Base-by-base conservation (phyloP, 2,329 filamentous ascomycete genomes). In the Talaromyces albobiverticillius region DNA sequence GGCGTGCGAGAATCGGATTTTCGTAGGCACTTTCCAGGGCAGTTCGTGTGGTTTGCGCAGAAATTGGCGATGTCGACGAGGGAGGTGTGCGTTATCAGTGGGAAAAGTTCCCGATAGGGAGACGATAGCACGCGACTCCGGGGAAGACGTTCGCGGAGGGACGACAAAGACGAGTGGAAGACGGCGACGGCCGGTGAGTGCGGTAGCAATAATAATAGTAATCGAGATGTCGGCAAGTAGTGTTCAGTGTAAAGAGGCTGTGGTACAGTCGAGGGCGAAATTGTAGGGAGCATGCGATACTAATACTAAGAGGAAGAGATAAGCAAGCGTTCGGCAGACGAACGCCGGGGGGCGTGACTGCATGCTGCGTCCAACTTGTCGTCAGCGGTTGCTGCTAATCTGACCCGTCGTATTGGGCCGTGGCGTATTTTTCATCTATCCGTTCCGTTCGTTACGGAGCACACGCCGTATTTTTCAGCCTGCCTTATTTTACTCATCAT, bases 71-170 rank as follows among this genome's bases (percentile, higher is more conserved):
- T 40, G 32, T 25, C 34, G n/a, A n/a, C n/a, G n/a, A n/a, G n/a
- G n/a, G n/a, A n/a, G n/a, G n/a, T n/a, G n/a, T n/a, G 16, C 50
- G 41, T 52, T 52, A 52, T 52, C 50, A 40, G 41, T 20, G 31
- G 45, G n/a, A n/a, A n/a, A 40, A 20, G 16, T 10, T n/a, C 29
- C 40, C 31, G 41, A 38, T 46, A 45, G 31, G 6, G 26, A 18
- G 38, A 20, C 32, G 40, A 45, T 34, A 46, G 50, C 50, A 52
- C 50, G 50, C 50, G 50, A 52, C 50, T 52, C n/a, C 41, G 41
- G 31, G 22, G 18, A 25, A 20, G 25, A n/a, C 36, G 26, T 51
- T 22, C 25, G 32, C 4, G 9, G 32, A 16, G 4, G 13, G 32
- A 36, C 14, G n/a, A n/a, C n/a, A n/a, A 18, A 4, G n/a, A n/a